Conservation (phyloP, 2,329 filamentous ascomycete genomes). For the Septoria linicola region DNA sequence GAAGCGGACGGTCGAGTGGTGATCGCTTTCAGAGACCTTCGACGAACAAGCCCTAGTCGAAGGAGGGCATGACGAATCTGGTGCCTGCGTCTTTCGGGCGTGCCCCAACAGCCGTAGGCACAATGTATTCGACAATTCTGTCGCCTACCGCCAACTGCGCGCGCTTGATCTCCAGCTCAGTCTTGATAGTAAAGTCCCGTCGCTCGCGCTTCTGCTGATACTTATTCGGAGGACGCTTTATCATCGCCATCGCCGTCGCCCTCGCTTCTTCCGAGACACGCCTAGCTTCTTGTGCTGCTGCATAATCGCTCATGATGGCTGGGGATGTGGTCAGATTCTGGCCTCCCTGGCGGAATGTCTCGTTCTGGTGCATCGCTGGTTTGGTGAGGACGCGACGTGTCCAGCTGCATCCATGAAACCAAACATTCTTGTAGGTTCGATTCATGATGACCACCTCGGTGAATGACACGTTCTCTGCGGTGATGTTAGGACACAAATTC, state of each 20-base stretch:
- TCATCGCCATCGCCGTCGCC: neutral
- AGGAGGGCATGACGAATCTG: constrained; percentile 1
- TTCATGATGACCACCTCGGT: constrained; percentile 5
- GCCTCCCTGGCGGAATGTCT: constrained; percentile 2
- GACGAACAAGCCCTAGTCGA: too few species aligned
- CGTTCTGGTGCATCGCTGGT: neutral
- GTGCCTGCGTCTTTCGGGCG: neutral
- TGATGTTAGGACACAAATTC: too few species aligned
- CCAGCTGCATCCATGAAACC: constrained; percentile 6
- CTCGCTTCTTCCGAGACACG: too few species aligned
- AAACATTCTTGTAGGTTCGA: neutral
- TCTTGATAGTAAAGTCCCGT: neutral
- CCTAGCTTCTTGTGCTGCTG: neutral
- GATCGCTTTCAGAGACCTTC: too few species aligned
- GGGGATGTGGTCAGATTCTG: neutral
- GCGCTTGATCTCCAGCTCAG: neutral
- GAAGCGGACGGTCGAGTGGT: too few species aligned
- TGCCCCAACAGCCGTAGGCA: neutral
- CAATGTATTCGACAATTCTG: neutral
- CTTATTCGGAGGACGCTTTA: neutral
- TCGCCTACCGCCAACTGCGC: neutral
- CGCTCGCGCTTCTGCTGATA: neutral
- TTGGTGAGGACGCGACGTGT: neutral
- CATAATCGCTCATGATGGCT: neutral
- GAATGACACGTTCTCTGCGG: constrained; percentile 1